Evolutionary conservation across 1,284 basidiomycete genomes (phyloP).

Genomic region (Pterulicium gracile): DNA sequence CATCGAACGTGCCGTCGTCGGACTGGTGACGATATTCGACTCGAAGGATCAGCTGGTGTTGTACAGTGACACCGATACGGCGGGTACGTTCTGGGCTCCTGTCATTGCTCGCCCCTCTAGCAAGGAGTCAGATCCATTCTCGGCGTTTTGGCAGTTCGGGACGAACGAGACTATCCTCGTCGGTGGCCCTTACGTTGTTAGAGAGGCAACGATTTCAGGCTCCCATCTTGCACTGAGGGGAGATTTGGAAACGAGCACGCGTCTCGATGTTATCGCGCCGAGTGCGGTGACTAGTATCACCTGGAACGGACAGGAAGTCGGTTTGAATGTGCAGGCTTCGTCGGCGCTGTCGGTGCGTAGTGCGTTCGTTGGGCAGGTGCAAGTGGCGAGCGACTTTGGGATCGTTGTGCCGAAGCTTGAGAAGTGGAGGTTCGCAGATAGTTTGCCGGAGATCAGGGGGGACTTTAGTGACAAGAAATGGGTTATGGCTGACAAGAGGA

Average conservation of each 20-base stretch:
- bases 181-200: slow-evolving; percentile 45
- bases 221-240: slow-evolving; percentile 32
- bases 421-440: slow-evolving; percentile 62
- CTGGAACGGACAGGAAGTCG: slow-evolving; percentile 57
- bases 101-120: slow-evolving; percentile 22
- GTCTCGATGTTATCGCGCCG: slow-evolving; percentile 43
- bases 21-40: slow-evolving; percentile 2
- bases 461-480: slow-evolving; percentile 52
- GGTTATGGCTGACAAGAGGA: slow-evolving; percentile 54
- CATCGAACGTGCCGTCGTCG: slow-evolving; percentile 36
- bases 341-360: slow-evolving; percentile 22
- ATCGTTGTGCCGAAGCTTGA: slow-evolving; percentile 29
- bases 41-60: slow-evolving; percentile 31
- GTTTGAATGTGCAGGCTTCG: slow-evolving; percentile 17
- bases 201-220: slow-evolving; percentile 33
- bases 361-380: slow-evolving; percentile 24
- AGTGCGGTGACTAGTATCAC: slow-evolving; percentile 36
- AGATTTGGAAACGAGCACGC: slow-evolving; percentile 33
- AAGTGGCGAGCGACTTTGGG: neutral
- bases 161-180: slow-evolving; percentile 39
- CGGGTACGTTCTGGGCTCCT: slow-evolving; percentile 47
- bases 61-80: slow-evolving; percentile 51
- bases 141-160: slow-evolving; percentile 39
- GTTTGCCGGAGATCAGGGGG: slow-evolving; percentile 52
- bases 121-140: slow-evolving; percentile 17